These are phyloP conservation scores for Calonectria honghensis DNA, from an alignment of 2,329 filamentous ascomycete species.

Conservation along the genomic window DNA sequence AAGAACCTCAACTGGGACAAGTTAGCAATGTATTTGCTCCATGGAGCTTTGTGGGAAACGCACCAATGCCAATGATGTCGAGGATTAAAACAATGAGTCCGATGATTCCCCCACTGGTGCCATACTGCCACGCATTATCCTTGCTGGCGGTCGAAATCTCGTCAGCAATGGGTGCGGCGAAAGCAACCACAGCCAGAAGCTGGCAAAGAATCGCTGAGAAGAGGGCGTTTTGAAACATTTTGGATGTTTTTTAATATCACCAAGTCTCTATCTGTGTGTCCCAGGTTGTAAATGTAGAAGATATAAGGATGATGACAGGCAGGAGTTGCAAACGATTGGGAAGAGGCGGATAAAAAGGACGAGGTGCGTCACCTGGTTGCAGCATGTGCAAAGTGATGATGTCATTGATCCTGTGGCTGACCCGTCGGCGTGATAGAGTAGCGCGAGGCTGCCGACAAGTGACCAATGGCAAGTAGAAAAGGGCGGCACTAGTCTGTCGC, in stretches of 20 bases:
- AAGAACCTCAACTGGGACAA: neutral
- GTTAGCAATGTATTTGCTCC: neutral
- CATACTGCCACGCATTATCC: constrained; percentile 73
- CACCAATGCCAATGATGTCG: constrained; percentile 59
- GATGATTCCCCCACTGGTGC: constrained; percentile 76
- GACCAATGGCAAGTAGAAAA: neutral
- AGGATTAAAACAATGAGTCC: constrained; percentile 77
- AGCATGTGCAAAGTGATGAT: neutral
- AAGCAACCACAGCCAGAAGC: constrained; percentile 55
- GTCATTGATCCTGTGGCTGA: neutral
- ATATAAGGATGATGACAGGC: neutral
- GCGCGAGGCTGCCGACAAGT: neutral
- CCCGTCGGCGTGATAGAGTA: neutral
- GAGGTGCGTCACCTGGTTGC: neutral
- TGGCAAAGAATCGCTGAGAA: neutral
- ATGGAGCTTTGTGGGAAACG: neutral
- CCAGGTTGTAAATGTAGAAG: neutral
- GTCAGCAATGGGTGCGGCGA: constrained; percentile 63
- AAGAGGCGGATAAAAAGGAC: neutral
- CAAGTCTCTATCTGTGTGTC: neutral
- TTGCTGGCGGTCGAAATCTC: constrained; percentile 59
- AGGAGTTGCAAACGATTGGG: neutral
- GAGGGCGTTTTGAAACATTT: neutral
- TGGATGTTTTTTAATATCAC: neutral
- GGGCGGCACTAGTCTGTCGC: neutral